Evolutionary conservation across 139 green algal genomes (phyloP).

Genomic region (Zygnema circumcarinatum): DNA sequence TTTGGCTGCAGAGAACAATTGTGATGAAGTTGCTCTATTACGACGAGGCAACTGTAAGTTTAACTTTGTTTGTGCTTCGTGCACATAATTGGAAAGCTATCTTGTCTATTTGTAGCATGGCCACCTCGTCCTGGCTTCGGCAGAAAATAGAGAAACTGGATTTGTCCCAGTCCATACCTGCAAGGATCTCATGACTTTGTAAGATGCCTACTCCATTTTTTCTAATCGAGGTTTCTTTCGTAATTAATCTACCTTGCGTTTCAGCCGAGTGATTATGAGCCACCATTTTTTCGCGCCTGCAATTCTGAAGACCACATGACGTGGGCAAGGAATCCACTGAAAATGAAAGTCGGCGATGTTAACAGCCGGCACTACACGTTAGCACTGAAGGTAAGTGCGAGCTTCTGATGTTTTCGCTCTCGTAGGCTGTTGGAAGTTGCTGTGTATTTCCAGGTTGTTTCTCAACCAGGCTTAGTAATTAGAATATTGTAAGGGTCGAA

Average conservation of each 20-base stretch:
- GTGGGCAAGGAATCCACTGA: slow-evolving; percentile 47
- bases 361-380: slow-evolving; percentile 46
- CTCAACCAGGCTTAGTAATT: too few relatives aligned
- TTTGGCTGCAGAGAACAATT: slow-evolving; percentile 38
- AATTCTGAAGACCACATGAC: slow-evolving; percentile 25
- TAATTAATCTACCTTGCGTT: too few relatives aligned
- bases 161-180: too few relatives aligned
- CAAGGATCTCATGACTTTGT: too few relatives aligned
- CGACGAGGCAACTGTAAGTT: slow-evolving; percentile 51
- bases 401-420: slow-evolving; percentile 18
- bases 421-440: too few relatives aligned
- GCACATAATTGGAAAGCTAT: not conserved
- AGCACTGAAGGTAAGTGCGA: slow-evolving; percentile 49
- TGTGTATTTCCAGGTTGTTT: too few relatives aligned
- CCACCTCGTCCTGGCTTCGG: too few relatives aligned
- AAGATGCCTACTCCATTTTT: too few relatives aligned
- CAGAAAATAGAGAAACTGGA: too few relatives aligned
- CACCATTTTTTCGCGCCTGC: slow-evolving; percentile 45
- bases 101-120: too few relatives aligned
- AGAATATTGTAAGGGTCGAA: too few relatives aligned
- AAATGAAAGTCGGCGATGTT: slow-evolving; percentile 59
- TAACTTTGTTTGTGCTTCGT: not conserved
- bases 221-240: too few relatives aligned
- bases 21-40: slow-evolving; percentile 58
- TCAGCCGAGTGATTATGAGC: slow-evolving; percentile 60